These are phyloP conservation scores for Trichophyton schoenleinii DNA, from an alignment of 2,329 filamentous ascomycete species.

Conservation along the genomic window DNA sequence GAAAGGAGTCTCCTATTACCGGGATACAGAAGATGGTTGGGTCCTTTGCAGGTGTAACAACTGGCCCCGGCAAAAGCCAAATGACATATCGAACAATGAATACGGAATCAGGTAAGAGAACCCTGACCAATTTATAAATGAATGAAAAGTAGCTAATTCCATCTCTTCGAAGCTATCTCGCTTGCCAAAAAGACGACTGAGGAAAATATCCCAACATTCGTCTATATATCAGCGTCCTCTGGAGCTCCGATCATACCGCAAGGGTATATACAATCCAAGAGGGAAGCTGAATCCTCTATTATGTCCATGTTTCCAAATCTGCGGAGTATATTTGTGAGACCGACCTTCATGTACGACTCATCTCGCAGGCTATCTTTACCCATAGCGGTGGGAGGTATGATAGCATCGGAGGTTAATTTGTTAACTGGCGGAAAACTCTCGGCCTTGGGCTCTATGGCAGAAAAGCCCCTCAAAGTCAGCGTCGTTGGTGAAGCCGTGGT, in stretches of 20 bases:
- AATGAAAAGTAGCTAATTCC: constrained; percentile 1
- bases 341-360: constrained; percentile 80
- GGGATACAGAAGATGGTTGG: constrained; percentile 69
- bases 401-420: constrained; percentile 64
- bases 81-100: constrained; percentile 98
- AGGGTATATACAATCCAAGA: constrained; percentile 82
- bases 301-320: constrained; percentile 58
- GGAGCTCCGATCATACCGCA: constrained; percentile 73
- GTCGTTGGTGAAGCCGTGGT: constrained; percentile 79
- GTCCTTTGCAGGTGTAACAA: constrained; percentile 38
- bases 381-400: constrained; percentile 63
- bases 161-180: constrained; percentile 51
- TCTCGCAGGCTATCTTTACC: constrained; percentile 72
- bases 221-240: constrained; percentile 78
- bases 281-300: constrained; percentile 74
- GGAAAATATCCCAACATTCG: constrained; percentile 56
- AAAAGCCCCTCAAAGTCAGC: constrained; percentile 80
- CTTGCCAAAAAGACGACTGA: constrained; percentile 63
- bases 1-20: constrained; percentile 66
- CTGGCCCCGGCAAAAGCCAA: constrained; percentile 32
- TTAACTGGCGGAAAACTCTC: constrained; percentile 64
- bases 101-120: constrained; percentile 52
- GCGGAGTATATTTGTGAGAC: constrained; percentile 69
- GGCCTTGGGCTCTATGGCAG: constrained; percentile 68
- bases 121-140: not conserved